Conservation (phyloP, 2,329 filamentous ascomycete genomes). For the Fusarium sp. region DNA sequence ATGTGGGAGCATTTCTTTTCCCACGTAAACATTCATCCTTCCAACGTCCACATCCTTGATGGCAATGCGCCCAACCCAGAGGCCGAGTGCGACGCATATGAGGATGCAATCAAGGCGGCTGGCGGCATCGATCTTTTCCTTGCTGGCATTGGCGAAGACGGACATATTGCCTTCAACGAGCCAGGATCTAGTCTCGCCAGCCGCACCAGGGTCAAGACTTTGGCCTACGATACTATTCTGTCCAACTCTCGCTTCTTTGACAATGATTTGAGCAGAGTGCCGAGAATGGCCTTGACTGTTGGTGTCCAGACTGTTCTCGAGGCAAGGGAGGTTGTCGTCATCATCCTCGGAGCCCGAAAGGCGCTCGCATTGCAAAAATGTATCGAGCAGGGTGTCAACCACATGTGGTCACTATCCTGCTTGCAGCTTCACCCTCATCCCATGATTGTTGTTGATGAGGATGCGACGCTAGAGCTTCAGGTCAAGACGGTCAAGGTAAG, state of each 20-base stretch:
- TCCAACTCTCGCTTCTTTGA: conserved; percentile 89
- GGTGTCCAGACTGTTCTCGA: conserved; percentile 87
- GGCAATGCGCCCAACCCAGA: conserved; percentile 82
- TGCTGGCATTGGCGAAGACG: conserved; percentile 86
- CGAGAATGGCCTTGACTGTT: conserved; percentile 85
- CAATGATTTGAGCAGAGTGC: conserved; percentile 79
- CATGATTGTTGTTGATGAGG: conserved; percentile 86
- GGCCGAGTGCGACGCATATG: conserved; percentile 82
- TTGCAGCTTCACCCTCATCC: conserved; percentile 85
- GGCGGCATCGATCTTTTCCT: conserved; percentile 90
- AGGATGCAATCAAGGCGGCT: conserved; percentile 78
- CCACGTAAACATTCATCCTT: conserved; percentile 82
- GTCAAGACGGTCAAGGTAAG: conserved; percentile 78
- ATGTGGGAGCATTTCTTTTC: conserved; percentile 96
- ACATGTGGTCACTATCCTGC: conserved; percentile 90
- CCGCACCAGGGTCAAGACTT: conserved; percentile 85
- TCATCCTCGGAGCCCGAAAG: conserved; percentile 86
- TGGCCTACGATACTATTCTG: conserved; percentile 87
- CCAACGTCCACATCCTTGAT: conserved; percentile 86
- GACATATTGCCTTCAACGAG: conserved; percentile 93
- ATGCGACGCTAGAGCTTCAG: conserved; percentile 78
- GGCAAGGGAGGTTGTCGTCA: conserved; percentile 83
- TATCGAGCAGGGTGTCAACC: conserved; percentile 85
- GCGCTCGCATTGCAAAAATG: conserved; percentile 82
- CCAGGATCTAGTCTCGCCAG: conserved; percentile 83